These are phyloP conservation scores for Rhodotorula sp. DNA, from an alignment of 1,284 basidiomycete species.

Conservation along the genomic window DNA sequence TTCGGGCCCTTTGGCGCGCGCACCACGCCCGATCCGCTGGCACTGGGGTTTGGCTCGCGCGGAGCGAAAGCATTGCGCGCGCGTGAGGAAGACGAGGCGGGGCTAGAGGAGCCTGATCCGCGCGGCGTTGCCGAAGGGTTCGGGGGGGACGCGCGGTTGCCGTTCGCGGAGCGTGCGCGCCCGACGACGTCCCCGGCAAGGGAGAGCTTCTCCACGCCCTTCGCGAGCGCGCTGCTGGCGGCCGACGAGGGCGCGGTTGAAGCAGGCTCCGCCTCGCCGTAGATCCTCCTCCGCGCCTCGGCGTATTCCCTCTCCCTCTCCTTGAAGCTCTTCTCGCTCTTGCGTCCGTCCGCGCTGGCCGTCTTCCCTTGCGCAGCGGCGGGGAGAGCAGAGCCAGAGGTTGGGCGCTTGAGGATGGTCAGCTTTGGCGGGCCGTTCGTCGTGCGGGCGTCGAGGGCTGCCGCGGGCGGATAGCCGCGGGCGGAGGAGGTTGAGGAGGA, in stretches of 20 bases:
- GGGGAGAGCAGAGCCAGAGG: neutral
- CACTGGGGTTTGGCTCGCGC: too few species aligned
- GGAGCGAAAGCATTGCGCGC: neutral
- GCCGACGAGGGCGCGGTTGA: neutral
- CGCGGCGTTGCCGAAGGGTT: neutral
- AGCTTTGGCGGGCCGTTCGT: conserved; percentile 29
- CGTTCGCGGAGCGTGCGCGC: neutral
- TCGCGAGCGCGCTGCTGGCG: too few species aligned
- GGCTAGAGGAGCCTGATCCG: too few species aligned
- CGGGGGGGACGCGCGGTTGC: too few species aligned
- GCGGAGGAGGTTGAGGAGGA: conserved; percentile 6
- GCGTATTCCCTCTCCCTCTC: conserved; percentile 34
- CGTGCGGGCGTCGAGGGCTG: conserved; percentile 9
- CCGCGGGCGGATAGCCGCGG: conserved; percentile 4
- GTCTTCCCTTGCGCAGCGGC: neutral
- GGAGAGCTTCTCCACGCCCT: neutral
- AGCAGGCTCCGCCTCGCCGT: conserved; percentile 7
- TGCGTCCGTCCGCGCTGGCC: neutral
- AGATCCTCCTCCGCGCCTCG: conserved; percentile 32
- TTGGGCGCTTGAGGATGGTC: conserved; percentile 32
- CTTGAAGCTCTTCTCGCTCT: conserved; percentile 13
- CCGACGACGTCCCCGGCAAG: neutral
- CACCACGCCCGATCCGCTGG: neutral
- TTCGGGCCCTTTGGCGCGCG: conserved; percentile 14
- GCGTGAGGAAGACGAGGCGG: too few species aligned